Evolutionary conservation across 2,329 filamentous ascomycete species (phyloP).

Genomic region (Ascochyta viciae-villosae): DNA sequence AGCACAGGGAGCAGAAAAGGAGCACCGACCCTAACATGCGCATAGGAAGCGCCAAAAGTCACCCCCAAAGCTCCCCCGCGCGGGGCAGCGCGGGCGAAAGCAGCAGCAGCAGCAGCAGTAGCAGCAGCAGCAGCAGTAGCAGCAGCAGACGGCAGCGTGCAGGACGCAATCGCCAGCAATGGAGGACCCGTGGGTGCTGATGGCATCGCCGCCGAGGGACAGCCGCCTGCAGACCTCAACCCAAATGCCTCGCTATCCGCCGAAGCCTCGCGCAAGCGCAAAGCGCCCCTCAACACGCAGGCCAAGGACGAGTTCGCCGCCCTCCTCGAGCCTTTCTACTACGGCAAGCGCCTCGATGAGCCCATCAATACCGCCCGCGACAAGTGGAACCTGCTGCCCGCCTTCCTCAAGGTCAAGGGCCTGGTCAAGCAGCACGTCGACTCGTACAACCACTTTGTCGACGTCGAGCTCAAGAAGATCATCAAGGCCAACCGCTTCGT

Average conservation of each 20-base stretch:
- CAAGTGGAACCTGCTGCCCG: slow-evolving; percentile 96
- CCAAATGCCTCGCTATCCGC: slow-evolving; percentile 28
- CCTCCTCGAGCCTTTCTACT: slow-evolving; percentile 73
- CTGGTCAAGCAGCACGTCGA: slow-evolving; percentile 98
- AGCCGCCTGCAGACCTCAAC: slow-evolving; percentile 26
- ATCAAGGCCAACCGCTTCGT: slow-evolving; percentile 89
- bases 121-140: slow-evolving; percentile 24
- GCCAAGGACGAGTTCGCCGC: slow-evolving; percentile 64
- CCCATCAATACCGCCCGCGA: slow-evolving; percentile 77
- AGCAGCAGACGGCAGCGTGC: slow-evolving; percentile 20
- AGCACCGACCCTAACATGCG: slow-evolving; percentile 15
- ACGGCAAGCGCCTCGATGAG: slow-evolving; percentile 71
- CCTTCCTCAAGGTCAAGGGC: slow-evolving; percentile 98
- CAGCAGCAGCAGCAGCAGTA: slow-evolving; percentile 24
- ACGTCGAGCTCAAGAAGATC: slow-evolving; percentile 96
- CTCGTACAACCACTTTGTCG: slow-evolving; percentile 98
- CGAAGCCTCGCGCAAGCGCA: slow-evolving; percentile 38
- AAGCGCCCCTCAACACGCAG: slow-evolving; percentile 35
- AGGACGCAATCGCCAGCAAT: slow-evolving; percentile 13
- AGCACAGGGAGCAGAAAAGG: background rate
- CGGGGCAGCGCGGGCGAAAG: slow-evolving; percentile 38
- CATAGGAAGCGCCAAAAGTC: slow-evolving; percentile 35
- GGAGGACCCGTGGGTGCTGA: slow-evolving; percentile 11
- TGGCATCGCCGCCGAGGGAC: background rate
- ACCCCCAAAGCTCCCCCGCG: slow-evolving; percentile 42